A percentile compares a stretch with the other conserved stretches of the same genome.
Conservation (phyloP, 768 basidiomycete species). For the Pleurotus pulmonarius region DNA sequence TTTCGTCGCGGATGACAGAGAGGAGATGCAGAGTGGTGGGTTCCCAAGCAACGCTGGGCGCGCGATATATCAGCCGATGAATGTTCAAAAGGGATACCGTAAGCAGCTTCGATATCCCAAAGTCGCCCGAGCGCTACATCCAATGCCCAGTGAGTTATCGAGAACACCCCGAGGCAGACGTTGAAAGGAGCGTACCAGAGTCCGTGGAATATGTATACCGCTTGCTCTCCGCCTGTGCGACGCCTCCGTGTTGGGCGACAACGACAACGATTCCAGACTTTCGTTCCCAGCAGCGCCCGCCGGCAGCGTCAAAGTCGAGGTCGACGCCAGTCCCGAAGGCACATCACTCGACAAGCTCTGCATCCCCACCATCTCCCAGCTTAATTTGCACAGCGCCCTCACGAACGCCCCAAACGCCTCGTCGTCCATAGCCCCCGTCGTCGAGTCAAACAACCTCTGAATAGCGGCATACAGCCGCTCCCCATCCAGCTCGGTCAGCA, state of each 20-base stretch:
- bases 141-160: too few species aligned
- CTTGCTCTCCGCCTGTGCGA: conserved; percentile 73
- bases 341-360: conserved; percentile 26
- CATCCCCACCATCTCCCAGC: conserved; percentile 92
- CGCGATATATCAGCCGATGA: conserved; percentile 80
- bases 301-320: conserved; percentile 21
- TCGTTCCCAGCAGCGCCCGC: conserved; percentile 28
- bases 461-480: conserved; percentile 73
- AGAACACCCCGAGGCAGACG: conserved; percentile 2
- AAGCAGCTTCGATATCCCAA: conserved; percentile 86
- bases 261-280: conserved; percentile 22
- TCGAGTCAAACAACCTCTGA: conserved; percentile 82
- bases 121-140: conserved; percentile 80
- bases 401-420: conserved; percentile 74
- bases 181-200: conserved; percentile 49
- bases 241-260: conserved; percentile 35
- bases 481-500: conserved; percentile 70
- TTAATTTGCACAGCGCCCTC: conserved; percentile 77
- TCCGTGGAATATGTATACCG: conserved; percentile 81
- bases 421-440: conserved; percentile 75
- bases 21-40: conserved; percentile 78
- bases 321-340: too few species aligned
- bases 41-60: conserved; percentile 83
- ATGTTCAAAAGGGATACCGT: conserved; percentile 80
- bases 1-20: conserved; percentile 61